phyloP scores from a whole-genome alignment of 164 flowering plant genomes.

The Santalum album region DNA sequence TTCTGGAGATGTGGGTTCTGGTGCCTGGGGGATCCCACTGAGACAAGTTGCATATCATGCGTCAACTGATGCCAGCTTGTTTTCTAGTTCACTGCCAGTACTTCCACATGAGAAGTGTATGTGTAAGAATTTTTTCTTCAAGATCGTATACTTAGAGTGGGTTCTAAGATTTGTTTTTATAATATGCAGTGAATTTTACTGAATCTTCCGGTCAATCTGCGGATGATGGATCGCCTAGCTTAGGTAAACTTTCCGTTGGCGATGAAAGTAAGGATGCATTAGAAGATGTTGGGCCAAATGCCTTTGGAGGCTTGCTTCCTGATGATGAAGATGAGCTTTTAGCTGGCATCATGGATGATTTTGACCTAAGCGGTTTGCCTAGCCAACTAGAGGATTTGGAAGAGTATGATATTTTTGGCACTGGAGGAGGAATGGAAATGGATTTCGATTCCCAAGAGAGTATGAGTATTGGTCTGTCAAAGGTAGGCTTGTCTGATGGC shows the following conservation, averaged over 20 bases:
- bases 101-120: conserved; percentile 7
- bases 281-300: not conserved
- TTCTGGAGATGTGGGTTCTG: not conserved
- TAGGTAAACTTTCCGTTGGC: not conserved
- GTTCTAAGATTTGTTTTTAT: not conserved
- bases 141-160: not conserved
- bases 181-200: conserved; percentile 5
- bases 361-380: conserved; percentile 7
- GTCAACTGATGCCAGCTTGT: conserved; percentile 7
- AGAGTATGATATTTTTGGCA: conserved; percentile 6
- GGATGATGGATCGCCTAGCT: not conserved
- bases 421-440: conserved; percentile 8
- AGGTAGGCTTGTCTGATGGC: conserved; percentile 1
- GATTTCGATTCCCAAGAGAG: conserved; percentile 6
- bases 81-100: conserved; percentile 6
- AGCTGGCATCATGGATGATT: conserved; percentile 8
- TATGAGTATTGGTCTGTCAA: not conserved
- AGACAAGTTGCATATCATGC: not conserved
- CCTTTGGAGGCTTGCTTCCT: conserved; percentile 1
- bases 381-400: conserved; percentile 7
- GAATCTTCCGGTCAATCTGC: not conserved
- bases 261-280: not conserved
- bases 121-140: not conserved
- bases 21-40: not conserved
- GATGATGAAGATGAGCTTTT: conserved; percentile 8